Percentiles rank a stretch among this genome's conserved stretches.
These are phyloP conservation scores for Blastomyces gilchristii DNA, from an alignment of 2,329 filamentous ascomycete species.

Conservation along the genomic window DNA sequence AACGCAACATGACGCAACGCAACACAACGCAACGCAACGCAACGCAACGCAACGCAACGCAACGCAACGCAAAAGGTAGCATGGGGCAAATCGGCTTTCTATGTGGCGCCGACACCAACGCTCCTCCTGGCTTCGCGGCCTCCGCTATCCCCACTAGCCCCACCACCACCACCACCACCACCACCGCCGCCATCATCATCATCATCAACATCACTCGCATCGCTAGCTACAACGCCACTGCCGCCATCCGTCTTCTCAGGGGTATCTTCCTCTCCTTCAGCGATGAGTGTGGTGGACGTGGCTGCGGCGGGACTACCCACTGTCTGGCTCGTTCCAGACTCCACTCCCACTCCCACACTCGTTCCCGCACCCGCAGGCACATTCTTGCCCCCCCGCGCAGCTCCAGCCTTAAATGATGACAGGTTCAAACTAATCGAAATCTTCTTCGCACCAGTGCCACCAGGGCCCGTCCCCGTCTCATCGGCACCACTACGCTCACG, in stretches of 20 bases:
- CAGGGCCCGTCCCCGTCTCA: slow-evolving; percentile 14
- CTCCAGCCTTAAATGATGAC: slow-evolving; percentile 18
- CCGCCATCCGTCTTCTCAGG: background rate
- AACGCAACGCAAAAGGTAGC: background rate
- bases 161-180: background rate
- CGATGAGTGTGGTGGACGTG: background rate
- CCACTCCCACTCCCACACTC: background rate
- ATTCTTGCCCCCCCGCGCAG: slow-evolving; percentile 20
- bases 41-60: background rate
- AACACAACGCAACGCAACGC: background rate
- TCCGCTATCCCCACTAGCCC: background rate
- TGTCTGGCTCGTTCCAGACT: background rate
- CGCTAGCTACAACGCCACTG: too few species aligned
- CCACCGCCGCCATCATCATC: background rate
- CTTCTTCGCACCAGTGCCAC: slow-evolving; percentile 23
- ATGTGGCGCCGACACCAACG: background rate
- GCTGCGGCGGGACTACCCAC: background rate
- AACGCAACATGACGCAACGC: background rate
- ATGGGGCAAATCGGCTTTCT: background rate
- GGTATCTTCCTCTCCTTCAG: background rate
- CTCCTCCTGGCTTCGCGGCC: background rate
- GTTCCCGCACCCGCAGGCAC: slow-evolving; percentile 1
- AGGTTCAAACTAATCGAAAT: slow-evolving; percentile 34
- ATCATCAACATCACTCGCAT: too few species aligned
- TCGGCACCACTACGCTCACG: slow-evolving; percentile 4